Percentiles rank a stretch among this genome's conserved stretches.
phyloP scores from a whole-genome alignment of 805 yeast species.

The Ogataea thermomethanolica region DNA sequence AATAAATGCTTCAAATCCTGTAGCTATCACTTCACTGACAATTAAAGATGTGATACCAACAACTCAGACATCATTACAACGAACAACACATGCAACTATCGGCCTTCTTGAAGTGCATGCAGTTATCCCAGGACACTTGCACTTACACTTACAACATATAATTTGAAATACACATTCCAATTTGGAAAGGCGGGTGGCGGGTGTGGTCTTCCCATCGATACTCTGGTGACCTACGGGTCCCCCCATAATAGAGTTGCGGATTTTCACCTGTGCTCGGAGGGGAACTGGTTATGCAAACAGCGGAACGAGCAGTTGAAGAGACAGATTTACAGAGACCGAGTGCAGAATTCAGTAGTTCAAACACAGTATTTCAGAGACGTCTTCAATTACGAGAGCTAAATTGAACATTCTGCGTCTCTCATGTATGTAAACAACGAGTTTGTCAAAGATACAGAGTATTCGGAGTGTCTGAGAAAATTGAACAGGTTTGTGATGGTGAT shows the following conservation, averaged over 20 bases:
- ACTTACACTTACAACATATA: no score
- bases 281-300: slow-evolving; percentile 57
- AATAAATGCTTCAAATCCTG: no score
- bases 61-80: no score
- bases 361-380: slow-evolving; percentile 75
- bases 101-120: no score
- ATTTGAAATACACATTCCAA: no score
- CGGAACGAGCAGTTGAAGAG: slow-evolving; percentile 51
- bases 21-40: no score
- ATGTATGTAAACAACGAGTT: slow-evolving; percentile 67
- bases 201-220: slow-evolving; percentile 50
- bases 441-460: slow-evolving; percentile 34
- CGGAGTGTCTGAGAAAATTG: slow-evolving; percentile 40
- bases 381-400: slow-evolving; percentile 47
- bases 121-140: no score
- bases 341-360: slow-evolving; percentile 58
- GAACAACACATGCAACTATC: no score
- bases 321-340: slow-evolving; percentile 55
- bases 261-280: slow-evolving; percentile 52
- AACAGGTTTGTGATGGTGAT: slow-evolving; percentile 55
- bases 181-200: no score
- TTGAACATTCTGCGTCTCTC: slow-evolving; percentile 54
- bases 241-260: slow-evolving; percentile 78
- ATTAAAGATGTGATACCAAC: no score
- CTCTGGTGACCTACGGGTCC: slow-evolving; percentile 70